phyloP scores from a whole-genome alignment of 306 rosid genomes.

The Inga leiocalycina region DNA sequence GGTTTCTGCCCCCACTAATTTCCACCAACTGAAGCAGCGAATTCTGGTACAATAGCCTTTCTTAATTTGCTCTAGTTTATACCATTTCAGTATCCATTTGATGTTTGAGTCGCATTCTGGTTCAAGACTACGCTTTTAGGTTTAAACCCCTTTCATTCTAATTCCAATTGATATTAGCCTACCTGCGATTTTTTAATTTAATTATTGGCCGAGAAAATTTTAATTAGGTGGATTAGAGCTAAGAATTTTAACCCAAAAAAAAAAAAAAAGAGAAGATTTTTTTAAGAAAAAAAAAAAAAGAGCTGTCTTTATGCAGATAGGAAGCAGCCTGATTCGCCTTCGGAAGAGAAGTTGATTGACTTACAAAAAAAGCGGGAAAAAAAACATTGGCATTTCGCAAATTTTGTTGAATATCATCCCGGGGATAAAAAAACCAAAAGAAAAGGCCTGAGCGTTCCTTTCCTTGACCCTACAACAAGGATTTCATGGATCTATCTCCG shows the following conservation, averaged over 20 bases:
- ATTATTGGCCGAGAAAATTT: too few relatives aligned
- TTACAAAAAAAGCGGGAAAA: not conserved
- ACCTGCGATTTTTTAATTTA: too few relatives aligned
- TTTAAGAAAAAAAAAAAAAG: too few relatives aligned
- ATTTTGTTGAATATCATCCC: not conserved
- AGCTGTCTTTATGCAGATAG: not conserved
- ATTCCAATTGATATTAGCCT: too few relatives aligned
- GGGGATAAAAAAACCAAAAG: too few relatives aligned
- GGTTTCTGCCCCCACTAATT: not conserved
- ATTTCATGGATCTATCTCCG: too few relatives aligned
- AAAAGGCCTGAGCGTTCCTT: not conserved
- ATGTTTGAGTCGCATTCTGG: not conserved
- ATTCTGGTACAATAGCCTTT: not conserved
- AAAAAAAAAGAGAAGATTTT: too few relatives aligned
- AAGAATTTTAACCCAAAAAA: too few relatives aligned
- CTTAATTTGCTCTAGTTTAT: not conserved
- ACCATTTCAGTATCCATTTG: not conserved
- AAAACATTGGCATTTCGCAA: not conserved
- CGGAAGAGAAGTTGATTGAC: not conserved
- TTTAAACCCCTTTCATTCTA: too few relatives aligned
- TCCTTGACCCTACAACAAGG: not conserved
- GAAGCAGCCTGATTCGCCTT: not conserved
- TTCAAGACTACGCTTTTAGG: too few relatives aligned
- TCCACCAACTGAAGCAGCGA: not conserved
- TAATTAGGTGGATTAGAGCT: too few relatives aligned